Conservation (phyloP, 495 filamentous ascomycete species). For the Chaetomium fimeti region DNA sequence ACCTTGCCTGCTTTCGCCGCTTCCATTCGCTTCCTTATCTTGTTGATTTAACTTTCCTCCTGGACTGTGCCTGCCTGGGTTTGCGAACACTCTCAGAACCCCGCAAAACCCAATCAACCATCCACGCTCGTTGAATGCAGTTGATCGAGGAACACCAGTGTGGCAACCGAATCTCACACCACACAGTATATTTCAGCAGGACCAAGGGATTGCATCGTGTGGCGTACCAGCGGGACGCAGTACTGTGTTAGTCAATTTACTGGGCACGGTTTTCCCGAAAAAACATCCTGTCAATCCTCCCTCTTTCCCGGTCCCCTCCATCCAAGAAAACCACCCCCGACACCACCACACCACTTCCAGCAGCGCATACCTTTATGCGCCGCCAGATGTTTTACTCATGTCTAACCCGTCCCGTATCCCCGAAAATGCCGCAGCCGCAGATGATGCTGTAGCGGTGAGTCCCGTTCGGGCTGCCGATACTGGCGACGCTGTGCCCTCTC, state of each 20-base stretch:
- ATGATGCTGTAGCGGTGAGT: conserved; percentile 49
- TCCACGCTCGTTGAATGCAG: conserved; percentile 4
- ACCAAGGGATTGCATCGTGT: not conserved
- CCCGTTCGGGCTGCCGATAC: conserved; percentile 34
- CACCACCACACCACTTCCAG: conserved; percentile 9
- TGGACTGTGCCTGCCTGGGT: not conserved
- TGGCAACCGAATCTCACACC: not conserved
- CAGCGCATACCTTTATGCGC: conserved; percentile 26
- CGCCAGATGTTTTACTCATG: conserved; percentile 54
- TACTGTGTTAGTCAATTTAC: conserved; percentile 1
- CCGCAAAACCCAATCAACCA: conserved; percentile 4
- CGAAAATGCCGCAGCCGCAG: conserved; percentile 54
- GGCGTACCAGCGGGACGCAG: not conserved
- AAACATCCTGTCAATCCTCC: conserved; percentile 1
- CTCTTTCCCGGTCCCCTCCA: not conserved
- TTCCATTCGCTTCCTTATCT: conserved; percentile 19
- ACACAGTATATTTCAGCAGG: conserved; percentile 1
- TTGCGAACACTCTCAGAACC: not conserved
- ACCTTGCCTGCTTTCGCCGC: not conserved
- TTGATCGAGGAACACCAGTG: not conserved
- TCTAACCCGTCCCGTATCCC: conserved; percentile 43
- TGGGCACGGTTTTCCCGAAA: conserved; percentile 2
- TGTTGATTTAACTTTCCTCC: no score
- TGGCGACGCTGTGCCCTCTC: conserved; percentile 22
- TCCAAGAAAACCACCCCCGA: conserved; percentile 1